These are phyloP conservation scores for Pleodorina starrii DNA, from an alignment of 139 green algal species.

Conservation along the genomic window DNA sequence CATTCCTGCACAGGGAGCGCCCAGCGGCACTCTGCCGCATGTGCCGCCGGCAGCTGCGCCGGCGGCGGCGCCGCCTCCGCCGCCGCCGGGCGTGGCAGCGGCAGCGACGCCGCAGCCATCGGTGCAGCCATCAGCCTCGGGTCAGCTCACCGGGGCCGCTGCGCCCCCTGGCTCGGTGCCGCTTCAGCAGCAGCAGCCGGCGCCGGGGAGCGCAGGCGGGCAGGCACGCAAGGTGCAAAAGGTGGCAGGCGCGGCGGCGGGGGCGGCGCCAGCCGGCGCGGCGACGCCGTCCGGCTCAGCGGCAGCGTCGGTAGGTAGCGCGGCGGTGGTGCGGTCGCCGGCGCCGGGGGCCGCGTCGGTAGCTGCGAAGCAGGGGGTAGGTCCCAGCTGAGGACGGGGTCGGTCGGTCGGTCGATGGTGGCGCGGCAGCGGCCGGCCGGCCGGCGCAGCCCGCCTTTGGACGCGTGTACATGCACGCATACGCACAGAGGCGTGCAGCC, in stretches of 20 bases:
- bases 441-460: too few species aligned
- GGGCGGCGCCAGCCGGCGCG: background rate
- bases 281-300: too few species aligned
- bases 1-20: background rate
- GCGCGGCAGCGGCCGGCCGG: too few species aligned
- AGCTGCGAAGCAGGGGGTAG: constrained; percentile 17
- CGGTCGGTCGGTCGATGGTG: too few species aligned
- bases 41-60: background rate
- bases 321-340: background rate
- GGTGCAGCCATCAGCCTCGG: background rate
- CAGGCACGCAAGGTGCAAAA: constrained; percentile 42
- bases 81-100: background rate
- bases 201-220: background rate
- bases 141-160: background rate
- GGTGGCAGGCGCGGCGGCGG: background rate
- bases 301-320: background rate
- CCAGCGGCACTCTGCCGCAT: background rate
- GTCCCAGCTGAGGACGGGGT: background rate
- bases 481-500: too few species aligned
- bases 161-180: background rate
- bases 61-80: background rate
- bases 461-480: too few species aligned
- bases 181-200: background rate
- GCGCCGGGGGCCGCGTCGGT: background rate
- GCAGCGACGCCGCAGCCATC: background rate